Percentiles rank a stretch among this genome's conserved stretches.
These are phyloP conservation scores for Stemphylium vesicarium DNA, from an alignment of 2,329 filamentous ascomycete genomes.

Conservation along the genomic window DNA sequence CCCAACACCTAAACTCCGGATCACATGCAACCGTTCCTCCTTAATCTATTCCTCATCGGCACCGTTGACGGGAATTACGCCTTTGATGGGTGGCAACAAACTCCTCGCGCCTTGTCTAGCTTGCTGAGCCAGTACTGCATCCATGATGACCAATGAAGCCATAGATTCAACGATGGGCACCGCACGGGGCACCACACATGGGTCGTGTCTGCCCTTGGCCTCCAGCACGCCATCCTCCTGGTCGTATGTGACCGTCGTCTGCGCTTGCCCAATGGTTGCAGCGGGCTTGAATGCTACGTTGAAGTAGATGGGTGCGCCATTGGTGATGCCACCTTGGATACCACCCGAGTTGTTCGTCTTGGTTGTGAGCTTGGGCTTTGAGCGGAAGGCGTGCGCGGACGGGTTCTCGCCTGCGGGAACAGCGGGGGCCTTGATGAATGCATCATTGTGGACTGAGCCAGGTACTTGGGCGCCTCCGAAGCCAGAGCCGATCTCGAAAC, in stretches of 20 bases:
- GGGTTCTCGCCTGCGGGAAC: conserved; percentile 56
- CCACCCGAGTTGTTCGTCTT: conserved; percentile 95
- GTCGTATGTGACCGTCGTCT: conserved; percentile 82
- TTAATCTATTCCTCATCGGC: neutral
- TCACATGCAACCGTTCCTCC: neutral
- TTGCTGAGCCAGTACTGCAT: conserved; percentile 84
- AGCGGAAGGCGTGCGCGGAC: conserved; percentile 45
- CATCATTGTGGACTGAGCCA: conserved; percentile 90
- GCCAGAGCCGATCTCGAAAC: conserved; percentile 92
- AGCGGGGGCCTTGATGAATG: conserved; percentile 70
- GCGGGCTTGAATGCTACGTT: conserved; percentile 93
- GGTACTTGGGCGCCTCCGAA: conserved; percentile 86
- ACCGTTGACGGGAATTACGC: conserved; percentile 42
- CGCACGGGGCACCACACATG: conserved; percentile 87
- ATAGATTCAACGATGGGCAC: conserved; percentile 91
- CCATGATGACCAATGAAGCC: conserved; percentile 86
- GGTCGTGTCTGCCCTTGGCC: conserved; percentile 93
- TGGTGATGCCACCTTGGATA: conserved; percentile 93
- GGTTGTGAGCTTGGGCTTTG: conserved; percentile 71
- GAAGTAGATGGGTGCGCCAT: conserved; percentile 94
- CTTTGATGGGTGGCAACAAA: conserved; percentile 48
- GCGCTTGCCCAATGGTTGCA: conserved; percentile 89
- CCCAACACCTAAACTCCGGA: conserved; percentile 2
- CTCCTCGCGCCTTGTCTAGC: conserved; percentile 55
- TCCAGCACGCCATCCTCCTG: conserved; percentile 77